phyloP scores from a whole-genome alignment of 192 early-diverging fungal genomes.

The Umbelopsis sp. region DNA sequence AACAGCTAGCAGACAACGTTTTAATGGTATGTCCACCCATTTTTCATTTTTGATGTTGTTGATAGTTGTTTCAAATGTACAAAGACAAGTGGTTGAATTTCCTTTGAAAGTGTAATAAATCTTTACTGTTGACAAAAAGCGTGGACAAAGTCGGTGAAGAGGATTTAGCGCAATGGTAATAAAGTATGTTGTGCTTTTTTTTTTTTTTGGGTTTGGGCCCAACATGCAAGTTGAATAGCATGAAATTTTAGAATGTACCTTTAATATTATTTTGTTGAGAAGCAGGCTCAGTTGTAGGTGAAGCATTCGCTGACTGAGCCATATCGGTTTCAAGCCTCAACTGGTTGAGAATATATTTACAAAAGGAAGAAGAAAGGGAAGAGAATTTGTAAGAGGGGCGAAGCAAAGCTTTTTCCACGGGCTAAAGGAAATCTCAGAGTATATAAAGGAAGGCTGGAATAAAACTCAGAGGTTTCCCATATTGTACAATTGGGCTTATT shows the following conservation, averaged over 20 bases:
- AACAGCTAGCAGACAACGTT: conserved; percentile 21
- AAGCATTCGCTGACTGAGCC: not conserved
- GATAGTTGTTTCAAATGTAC: conserved; percentile 18
- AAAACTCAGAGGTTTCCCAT: not conserved
- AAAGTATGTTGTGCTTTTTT: not conserved
- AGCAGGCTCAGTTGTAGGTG: not conserved
- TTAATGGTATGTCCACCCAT: conserved; percentile 7
- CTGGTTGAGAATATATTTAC: not conserved
- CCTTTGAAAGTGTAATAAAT: conserved; percentile 28
- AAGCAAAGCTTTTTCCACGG: too few relatives aligned
- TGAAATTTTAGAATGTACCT: not conserved
- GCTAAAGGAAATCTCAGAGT: too few relatives aligned
- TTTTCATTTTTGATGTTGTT: not conserved
- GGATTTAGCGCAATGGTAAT: not conserved
- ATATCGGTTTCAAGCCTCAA: not conserved
- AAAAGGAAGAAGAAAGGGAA: not conserved
- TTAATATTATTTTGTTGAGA: not conserved
- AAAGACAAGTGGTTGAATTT: conserved; percentile 22
- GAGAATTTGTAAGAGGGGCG: not conserved
- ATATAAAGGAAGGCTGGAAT: too few relatives aligned
- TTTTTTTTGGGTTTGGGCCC: too few relatives aligned
- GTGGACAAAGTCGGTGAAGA: not conserved
- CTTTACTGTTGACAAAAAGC: conserved; percentile 11
- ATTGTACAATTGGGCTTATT: conserved; percentile 13
- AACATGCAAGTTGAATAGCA: too few relatives aligned